Evolutionary conservation across 129 eudicot species (phyloP), one percentile per base, ranked within the genome.

Genomic region (Centaurea solstitialis): DNA sequence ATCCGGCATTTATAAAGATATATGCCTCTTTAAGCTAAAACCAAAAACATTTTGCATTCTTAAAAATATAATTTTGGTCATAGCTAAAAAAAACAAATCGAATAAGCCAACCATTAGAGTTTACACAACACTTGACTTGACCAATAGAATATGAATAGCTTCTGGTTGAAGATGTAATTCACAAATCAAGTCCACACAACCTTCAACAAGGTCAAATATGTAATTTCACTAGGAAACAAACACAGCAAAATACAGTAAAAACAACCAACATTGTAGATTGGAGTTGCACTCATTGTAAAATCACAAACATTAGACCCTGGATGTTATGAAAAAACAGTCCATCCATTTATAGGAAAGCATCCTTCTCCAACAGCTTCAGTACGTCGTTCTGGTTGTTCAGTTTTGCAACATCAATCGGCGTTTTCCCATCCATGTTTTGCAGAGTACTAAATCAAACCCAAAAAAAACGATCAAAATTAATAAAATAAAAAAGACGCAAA

Each of bases 401-500:
- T 80, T 90, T 94, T 17, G 99, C 99, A 47, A 90, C 99, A 45
- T 94, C 99, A 65, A 92, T 89, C 6, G 97, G 97, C 5, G 99
- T 86, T 66, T 94, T 94, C 2, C 99, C 99, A 72, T 94, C 99
- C 93, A 92, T 77, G 85, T 94, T 94, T 81, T 92, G 97, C 47
- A 94, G 90, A 41, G 98, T 92, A 67, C 97, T 92, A 88, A 45
- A 80, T 18, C 30, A 28, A 61, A 68, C 2, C 20, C 64, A 47
- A 2, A 62, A 2, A 62, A 12, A 5, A 18, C 41, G 6, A 9
- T 12, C 7, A 30, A 5, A 17, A 70, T 50, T 41, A 65, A 15
- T 13, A 13, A 40, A 21, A 57, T 28, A 6, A 64, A 22, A 11
- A 12, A 26, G 30, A 26, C 30, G 30, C 37, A 66, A 9, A 53